phyloP scores from a whole-genome alignment of 345 rosid species.

The Salix koriyanagi region DNA sequence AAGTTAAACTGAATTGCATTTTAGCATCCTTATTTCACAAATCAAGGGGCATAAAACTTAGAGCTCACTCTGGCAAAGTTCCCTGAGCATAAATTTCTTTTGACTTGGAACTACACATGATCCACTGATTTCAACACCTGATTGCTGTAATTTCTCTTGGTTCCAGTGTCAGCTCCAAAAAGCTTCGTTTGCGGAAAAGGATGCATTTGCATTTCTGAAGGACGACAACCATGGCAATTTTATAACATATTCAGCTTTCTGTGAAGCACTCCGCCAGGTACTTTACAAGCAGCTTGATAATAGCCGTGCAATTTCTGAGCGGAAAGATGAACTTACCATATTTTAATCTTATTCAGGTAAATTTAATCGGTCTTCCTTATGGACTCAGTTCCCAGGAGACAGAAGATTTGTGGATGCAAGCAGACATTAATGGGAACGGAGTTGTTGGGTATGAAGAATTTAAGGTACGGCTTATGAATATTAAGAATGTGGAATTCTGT shows the following conservation, averaged over 20 bases:
- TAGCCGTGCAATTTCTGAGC: background rate
- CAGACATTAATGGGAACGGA: conserved; percentile 56
- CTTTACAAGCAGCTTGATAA: background rate
- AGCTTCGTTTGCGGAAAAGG: conserved; percentile 49
- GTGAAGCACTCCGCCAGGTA: conserved; percentile 70
- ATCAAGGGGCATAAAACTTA: background rate
- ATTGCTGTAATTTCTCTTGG: conserved; percentile 15
- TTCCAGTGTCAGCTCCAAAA: conserved; percentile 58
- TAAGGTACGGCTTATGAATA: conserved; percentile 32
- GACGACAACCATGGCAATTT: conserved; percentile 41
- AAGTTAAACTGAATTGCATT: background rate
- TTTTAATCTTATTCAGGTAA: conserved; percentile 36
- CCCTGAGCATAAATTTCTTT: background rate
- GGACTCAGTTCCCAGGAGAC: conserved; percentile 62
- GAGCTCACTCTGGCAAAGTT: background rate
- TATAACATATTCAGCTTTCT: conserved; percentile 53
- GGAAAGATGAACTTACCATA: conserved; percentile 11
- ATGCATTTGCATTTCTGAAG: conserved; percentile 59
- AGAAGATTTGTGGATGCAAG: conserved; percentile 60
- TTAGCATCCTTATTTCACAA: background rate
- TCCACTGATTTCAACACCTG: background rate
- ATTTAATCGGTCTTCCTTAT: conserved; percentile 50
- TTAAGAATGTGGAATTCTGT: background rate
- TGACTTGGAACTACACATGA: background rate
- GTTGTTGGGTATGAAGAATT: conserved; percentile 57